Evolutionary conservation across 2,329 filamentous ascomycete species (phyloP).

Genomic region (Rhexocercosporidium sp.): DNA sequence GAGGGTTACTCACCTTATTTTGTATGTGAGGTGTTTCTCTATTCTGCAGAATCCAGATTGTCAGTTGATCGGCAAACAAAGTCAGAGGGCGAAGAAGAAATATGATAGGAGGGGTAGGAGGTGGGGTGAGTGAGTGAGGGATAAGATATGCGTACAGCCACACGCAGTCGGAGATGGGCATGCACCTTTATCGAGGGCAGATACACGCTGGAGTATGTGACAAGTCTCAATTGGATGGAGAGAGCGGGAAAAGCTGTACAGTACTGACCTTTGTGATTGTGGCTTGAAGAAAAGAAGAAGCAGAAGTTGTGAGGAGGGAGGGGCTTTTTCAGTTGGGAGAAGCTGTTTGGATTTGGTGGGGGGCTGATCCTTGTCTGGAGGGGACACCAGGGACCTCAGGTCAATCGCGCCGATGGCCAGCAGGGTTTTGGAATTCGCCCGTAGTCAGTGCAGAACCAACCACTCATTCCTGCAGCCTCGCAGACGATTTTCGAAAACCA

Average conservation of each 20-base stretch:
- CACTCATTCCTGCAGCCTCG: slow-evolving; percentile 2
- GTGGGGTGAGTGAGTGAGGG: slow-evolving; percentile 10
- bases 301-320: neutral
- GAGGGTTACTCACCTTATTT: slow-evolving; percentile 26
- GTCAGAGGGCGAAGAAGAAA: slow-evolving; percentile 16
- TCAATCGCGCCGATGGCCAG: slow-evolving; percentile 1
- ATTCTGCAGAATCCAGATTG: slow-evolving; percentile 15
- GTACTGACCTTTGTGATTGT: slow-evolving; percentile 15
- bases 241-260: neutral
- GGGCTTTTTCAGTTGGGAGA: slow-evolving; percentile 16
- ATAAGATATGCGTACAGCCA: slow-evolving; percentile 5
- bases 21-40: slow-evolving; percentile 8
- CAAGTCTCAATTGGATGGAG: neutral
- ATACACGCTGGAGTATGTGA: neutral
- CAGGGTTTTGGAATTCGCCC: neutral
- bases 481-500: slow-evolving; percentile 1
- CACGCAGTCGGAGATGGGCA: neutral
- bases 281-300: slow-evolving; percentile 10
- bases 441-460: neutral
- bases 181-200: slow-evolving; percentile 13
- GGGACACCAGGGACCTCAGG: neutral
- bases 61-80: slow-evolving; percentile 31
- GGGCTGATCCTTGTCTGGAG: slow-evolving; percentile 4
- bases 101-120: slow-evolving; percentile 5
- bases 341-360: slow-evolving; percentile 16